Percentiles rank a stretch among this genome's conserved stretches.
phyloP scores from a whole-genome alignment of 1,284 basidiomycete species.

The Coniferiporia weirii region DNA sequence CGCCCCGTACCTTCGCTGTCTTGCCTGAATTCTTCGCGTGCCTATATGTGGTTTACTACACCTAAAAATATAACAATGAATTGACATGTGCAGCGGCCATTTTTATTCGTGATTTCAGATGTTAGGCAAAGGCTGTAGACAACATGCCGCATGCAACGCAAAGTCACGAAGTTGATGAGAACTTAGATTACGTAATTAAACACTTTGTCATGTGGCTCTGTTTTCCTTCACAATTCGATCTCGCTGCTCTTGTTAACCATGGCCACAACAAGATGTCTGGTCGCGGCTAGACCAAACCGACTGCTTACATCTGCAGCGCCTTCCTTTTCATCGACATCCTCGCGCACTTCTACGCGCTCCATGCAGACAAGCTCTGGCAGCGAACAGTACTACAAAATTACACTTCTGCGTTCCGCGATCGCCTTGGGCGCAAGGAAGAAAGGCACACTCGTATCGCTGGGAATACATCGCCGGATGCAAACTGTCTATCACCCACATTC shows the following conservation, averaged over 20 bases:
- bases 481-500: constrained; percentile 75
- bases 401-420: constrained; percentile 77
- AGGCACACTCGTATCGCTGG: constrained; percentile 70
- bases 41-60: too few species aligned
- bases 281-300: neutral
- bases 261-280: too few species aligned
- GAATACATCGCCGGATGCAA: constrained; percentile 74
- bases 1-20: too few species aligned
- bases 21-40: too few species aligned
- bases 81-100: too few species aligned
- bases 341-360: neutral
- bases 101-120: too few species aligned
- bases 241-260: too few species aligned
- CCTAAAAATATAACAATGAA: too few species aligned
- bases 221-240: neutral
- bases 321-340: neutral
- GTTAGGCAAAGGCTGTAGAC: too few species aligned
- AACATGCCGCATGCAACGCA: too few species aligned
- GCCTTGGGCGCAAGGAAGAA: constrained; percentile 68
- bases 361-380: constrained; percentile 24
- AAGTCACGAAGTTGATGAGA: too few species aligned
- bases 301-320: neutral
- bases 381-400: constrained; percentile 79
- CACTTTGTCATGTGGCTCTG: neutral
- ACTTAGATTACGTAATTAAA: too few species aligned